Conservation (phyloP, 345 rosid genomes). For the Leavenworthia alabamica region DNA sequence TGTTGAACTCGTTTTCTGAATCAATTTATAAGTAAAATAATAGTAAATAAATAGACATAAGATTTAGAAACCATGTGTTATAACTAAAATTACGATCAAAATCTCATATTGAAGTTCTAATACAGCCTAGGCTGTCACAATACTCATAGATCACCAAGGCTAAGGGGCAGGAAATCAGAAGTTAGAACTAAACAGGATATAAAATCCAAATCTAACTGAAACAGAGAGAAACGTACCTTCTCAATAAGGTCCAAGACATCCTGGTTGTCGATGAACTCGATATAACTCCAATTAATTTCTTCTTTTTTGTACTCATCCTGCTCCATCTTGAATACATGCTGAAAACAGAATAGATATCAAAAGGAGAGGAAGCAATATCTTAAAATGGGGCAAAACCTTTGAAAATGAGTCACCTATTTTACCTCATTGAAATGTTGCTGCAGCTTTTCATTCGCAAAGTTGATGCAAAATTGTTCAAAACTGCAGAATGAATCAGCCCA, state of each 20-base stretch:
- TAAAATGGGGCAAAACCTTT: background rate
- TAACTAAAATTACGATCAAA: background rate
- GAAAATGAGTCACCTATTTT: background rate
- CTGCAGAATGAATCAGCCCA: slow-evolving; percentile 39
- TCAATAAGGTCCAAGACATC: slow-evolving; percentile 96
- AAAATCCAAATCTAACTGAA: background rate
- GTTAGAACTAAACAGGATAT: background rate
- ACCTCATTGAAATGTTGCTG: slow-evolving; percentile 99
- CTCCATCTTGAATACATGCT: slow-evolving; percentile 99
- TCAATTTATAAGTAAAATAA: background rate
- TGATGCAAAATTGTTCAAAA: slow-evolving; percentile 98
- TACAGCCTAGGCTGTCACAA: slow-evolving; percentile 6
- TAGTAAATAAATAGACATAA: background rate
- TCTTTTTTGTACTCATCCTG: slow-evolving; percentile 95
- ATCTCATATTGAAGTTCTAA: background rate
- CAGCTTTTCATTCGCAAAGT: slow-evolving; percentile 98
- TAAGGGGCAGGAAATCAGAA: slow-evolving; percentile 6
- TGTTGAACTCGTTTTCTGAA: background rate
- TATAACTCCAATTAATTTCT: slow-evolving; percentile 97
- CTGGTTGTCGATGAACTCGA: slow-evolving; percentile 96
- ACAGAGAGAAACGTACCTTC: slow-evolving; percentile 51
- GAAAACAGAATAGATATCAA: slow-evolving; percentile 30
- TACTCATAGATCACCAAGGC: background rate
- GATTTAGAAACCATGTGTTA: background rate
- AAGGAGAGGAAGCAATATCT: background rate